Evolutionary conservation across 1,284 basidiomycete genomes (phyloP), one percentile per base, ranked within the genome.

Genomic region (Tilletia horrida): DNA sequence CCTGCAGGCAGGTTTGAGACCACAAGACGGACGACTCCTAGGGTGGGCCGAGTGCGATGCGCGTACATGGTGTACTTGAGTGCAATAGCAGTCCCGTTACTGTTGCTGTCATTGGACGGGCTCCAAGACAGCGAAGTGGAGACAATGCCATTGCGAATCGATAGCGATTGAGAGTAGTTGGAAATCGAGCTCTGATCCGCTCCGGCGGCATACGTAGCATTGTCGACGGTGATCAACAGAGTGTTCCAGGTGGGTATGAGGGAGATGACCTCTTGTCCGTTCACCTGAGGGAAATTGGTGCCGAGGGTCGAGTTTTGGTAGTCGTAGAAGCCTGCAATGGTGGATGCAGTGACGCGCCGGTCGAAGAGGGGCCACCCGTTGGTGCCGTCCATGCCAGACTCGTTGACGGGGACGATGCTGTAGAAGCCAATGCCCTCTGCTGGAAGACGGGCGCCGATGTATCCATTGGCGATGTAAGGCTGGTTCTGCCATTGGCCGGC

Each of bases 401-500:
- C 50, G 44, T 63, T 43, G 29, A 35, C 47, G n/a, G 52, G 67
- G 29, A 27, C 29, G 62, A 66, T 65, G 66, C 55, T 63, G 43
- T 50, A 61, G 48, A 61, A 62, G 18, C 52, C n/a, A 14, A 63
- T 68, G 40, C 63, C 76, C 63, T 59, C 71, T 0, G 74, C 76
- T 0, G 77, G 76, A n/a, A 79, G 67, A 18, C 76, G 68, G 48
- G 76, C 73, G 11, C 76, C 77, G 27, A 79, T 73, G 65, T 79
- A 78, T 0, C 74, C 74, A 59, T 76, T 76, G 4, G 71, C 62
- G 14, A 77, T 66, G 29, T 71, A 77, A 0, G 75, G 69, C 64
- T 78, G 76, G 2, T 66, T 44, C 50, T 73, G 61, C 40, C 40
- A 62, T 23, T 43, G n/a, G 61, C 40, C 43, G 21, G 61, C 18